A percentile compares a stretch with the other conserved stretches of the same genome.
These are phyloP conservation scores for Allantophomopsis cytisporea DNA, from an alignment of 2,329 filamentous ascomycete genomes.

Conservation along the genomic window DNA sequence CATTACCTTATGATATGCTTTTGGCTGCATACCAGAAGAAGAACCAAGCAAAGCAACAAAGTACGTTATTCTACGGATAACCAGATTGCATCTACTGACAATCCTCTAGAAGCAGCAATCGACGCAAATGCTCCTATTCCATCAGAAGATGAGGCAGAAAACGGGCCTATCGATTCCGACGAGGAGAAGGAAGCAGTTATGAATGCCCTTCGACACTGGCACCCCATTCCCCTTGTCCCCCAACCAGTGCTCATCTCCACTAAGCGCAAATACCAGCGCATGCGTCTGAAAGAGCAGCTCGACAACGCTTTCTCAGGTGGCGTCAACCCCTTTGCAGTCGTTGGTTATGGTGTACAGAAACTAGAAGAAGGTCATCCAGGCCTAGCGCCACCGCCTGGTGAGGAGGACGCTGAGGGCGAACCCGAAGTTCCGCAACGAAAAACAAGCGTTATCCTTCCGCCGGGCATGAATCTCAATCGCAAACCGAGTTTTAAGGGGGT, in stretches of 20 bases:
- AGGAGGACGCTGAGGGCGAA: slow-evolving; percentile 45
- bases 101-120: slow-evolving; percentile 67
- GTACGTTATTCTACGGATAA: slow-evolving; percentile 34
- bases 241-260: slow-evolving; percentile 49
- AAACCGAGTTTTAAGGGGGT: no score
- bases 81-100: slow-evolving; percentile 6
- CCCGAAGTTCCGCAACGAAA: slow-evolving; percentile 21
- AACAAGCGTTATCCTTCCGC: no score
- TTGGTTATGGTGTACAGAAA: slow-evolving; percentile 40
- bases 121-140: slow-evolving; percentile 86
- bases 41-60: slow-evolving; percentile 96
- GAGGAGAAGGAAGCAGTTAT: slow-evolving; percentile 89
- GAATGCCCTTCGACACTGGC: slow-evolving; percentile 62
- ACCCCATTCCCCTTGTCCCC: slow-evolving; percentile 63
- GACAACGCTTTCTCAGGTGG: slow-evolving; percentile 53
- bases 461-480: no score
- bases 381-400: slow-evolving; percentile 20
- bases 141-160: slow-evolving; percentile 70
- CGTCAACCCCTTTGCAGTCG: slow-evolving; percentile 45
- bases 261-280: slow-evolving; percentile 47
- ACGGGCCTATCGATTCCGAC: slow-evolving; percentile 78
- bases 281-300: slow-evolving; percentile 50
- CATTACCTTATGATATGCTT: slow-evolving; percentile 84
- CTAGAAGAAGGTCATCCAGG: slow-evolving; percentile 34
- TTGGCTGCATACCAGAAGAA: slow-evolving; percentile 88